Conservation (phyloP, 306 rosid species). For the Urtica urens region DNA sequence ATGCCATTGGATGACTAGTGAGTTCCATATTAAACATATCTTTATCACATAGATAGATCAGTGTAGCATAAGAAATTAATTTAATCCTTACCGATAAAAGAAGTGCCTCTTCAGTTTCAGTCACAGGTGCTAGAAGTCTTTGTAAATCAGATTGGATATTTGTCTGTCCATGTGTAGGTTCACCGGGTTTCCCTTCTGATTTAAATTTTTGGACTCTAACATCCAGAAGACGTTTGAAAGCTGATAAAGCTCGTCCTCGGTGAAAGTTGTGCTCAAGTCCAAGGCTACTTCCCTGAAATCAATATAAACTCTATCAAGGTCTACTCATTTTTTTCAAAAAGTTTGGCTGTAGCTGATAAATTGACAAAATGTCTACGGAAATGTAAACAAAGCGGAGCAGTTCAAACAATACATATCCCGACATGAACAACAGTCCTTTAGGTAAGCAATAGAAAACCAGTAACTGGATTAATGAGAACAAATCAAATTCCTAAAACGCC, state of each 20-base stretch:
- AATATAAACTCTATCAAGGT: slow-evolving; percentile 12
- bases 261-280: slow-evolving; percentile 91
- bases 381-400: too few species aligned
- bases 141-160: slow-evolving; percentile 78
- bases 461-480: neutral
- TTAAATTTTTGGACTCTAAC: slow-evolving; percentile 65
- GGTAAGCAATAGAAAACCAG: neutral
- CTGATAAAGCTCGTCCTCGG: slow-evolving; percentile 84
- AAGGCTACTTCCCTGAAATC: slow-evolving; percentile 63
- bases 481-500: neutral
- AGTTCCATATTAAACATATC: neutral
- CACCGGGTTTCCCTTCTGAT: slow-evolving; percentile 40
- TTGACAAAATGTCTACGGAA: too few species aligned
- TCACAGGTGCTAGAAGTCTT: slow-evolving; percentile 64
- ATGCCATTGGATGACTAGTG: too few species aligned
- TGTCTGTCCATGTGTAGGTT: slow-evolving; percentile 42
- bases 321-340: too few species aligned
- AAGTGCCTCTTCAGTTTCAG: slow-evolving; percentile 54
- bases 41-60: neutral
- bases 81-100: slow-evolving; percentile 61
- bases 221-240: slow-evolving; percentile 69
- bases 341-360: too few species aligned
- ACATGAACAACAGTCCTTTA: neutral
- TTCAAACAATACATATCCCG: too few species aligned
- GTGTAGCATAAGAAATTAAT: neutral